A percentile compares a stretch with the other conserved stretches of the same genome.
phyloP scores from a whole-genome alignment of 139 green algal genomes.

The Haematococcus lacustris region DNA sequence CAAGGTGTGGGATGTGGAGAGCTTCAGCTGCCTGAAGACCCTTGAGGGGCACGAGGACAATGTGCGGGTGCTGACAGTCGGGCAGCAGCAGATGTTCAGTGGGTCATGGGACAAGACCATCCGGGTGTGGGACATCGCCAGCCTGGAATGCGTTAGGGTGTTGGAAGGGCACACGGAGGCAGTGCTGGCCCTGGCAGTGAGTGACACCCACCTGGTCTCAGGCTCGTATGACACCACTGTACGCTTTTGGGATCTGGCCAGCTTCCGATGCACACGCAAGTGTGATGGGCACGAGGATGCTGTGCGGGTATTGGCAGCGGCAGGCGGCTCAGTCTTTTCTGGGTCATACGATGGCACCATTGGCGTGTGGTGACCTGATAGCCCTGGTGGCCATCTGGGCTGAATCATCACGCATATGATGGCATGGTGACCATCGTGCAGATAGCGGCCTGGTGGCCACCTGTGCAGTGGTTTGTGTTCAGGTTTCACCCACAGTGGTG shows the following conservation, averaged over 20 bases:
- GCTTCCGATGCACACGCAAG: conserved; percentile 75
- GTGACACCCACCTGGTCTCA: conserved; percentile 36
- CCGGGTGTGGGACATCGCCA: conserved; percentile 71
- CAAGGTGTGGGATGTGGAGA: conserved; percentile 75
- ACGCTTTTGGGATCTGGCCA: conserved; percentile 79
- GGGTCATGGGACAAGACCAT: conserved; percentile 94
- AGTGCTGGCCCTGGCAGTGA: conserved; percentile 82
- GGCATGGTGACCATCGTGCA: too few species aligned
- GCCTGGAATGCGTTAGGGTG: conserved; percentile 62
- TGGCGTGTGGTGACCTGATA: conserved; percentile 61
- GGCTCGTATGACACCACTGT: conserved; percentile 84
- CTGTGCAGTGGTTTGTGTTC: too few species aligned
- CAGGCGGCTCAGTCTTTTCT: conserved; percentile 67
- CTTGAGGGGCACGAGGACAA: conserved; percentile 90
- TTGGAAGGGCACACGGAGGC: conserved; percentile 88
- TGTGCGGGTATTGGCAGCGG: conserved; percentile 78
- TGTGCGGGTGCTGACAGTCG: conserved; percentile 81
- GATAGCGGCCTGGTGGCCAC: too few species aligned
- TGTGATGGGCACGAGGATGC: conserved; percentile 87
- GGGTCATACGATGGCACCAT: conserved; percentile 88
- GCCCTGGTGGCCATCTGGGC: too few species aligned
- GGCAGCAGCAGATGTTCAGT: conserved; percentile 67
- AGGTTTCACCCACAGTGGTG: too few species aligned
- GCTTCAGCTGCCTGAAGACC: conserved; percentile 72
- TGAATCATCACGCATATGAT: too few species aligned